These are phyloP conservation scores for Hypericum perforatum DNA, from an alignment of 345 rosid genomes.

Conservation along the genomic window DNA sequence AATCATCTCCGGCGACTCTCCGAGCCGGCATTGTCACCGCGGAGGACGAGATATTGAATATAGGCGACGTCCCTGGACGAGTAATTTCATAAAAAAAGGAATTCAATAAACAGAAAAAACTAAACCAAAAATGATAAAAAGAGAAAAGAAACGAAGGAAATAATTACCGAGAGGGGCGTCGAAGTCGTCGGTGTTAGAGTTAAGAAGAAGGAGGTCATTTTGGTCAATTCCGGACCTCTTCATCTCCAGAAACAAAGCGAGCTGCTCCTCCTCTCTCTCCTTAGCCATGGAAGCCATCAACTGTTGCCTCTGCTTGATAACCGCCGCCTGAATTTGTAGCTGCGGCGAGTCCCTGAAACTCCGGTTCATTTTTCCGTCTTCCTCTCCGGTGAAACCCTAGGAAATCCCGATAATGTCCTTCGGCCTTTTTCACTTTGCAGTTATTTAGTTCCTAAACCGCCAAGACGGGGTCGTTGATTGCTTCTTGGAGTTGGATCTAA, in stretches of 20 bases:
- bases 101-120: not conserved
- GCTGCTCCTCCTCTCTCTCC: slow-evolving; percentile 83
- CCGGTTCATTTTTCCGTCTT: slow-evolving; percentile 57
- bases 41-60: slow-evolving; percentile 5
- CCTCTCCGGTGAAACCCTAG: not conserved
- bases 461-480: too few species aligned
- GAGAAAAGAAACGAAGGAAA: not conserved
- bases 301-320: slow-evolving; percentile 66
- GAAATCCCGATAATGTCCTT: not conserved
- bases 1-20: slow-evolving; percentile 10
- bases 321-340: slow-evolving; percentile 58
- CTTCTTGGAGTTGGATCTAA: too few species aligned
- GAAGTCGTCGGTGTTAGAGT: not conserved
- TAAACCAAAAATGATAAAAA: not conserved
- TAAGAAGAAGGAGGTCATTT: slow-evolving; percentile 20
- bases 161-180: not conserved
- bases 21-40: slow-evolving; percentile 7
- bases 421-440: too few species aligned
- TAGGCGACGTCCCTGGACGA: not conserved
- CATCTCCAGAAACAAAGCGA: slow-evolving; percentile 89
- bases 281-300: slow-evolving; percentile 71
- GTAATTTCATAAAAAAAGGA: not conserved
- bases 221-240: slow-evolving; percentile 76
- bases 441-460: too few species aligned
- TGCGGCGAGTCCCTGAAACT: slow-evolving; percentile 63